Base-by-base conservation (phyloP, 2,329 filamentous ascomycete genomes). In the Fonsecaea nubica region DNA sequence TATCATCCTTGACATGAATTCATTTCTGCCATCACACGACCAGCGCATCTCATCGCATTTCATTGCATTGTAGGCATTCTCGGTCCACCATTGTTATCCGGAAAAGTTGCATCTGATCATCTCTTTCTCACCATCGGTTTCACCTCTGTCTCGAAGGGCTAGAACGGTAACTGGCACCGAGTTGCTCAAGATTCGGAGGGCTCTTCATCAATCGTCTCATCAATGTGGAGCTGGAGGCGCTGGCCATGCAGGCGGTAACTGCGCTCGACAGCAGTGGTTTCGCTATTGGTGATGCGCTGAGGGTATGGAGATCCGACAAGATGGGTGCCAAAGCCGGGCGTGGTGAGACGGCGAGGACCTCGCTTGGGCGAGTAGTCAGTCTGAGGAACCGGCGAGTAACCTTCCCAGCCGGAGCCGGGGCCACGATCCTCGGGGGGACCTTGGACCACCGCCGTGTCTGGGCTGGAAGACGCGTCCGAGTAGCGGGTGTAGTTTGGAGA, bases 321-420 rank as follows among this genome's bases (percentile, higher is more conserved):
- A 25, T 40, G 12, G 35, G 32, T 57, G 8, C 55, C 45, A 30
- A 50, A 10, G 8, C 45, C 18, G 3, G 45, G 45, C 9, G 10
- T 21, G 7, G 45, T 12, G 45, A 50, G 18, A 25, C 8, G 45
- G 45, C 18, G 45, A 50, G 8, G 21, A 18, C 1, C 45, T 50
- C 45, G 18, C 2, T 3, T 50, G 8, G 45, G 45, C 10, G 45
- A 9, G 9, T 12, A 10, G 5, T 9, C 1, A 3, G 10, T 10
- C 35, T 55, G 53, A 35, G n/a, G 2, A 8, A 55, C 3, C 2
- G 25, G 3, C 52, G 10, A 4, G n/a, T 55, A 33, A 9, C 52
- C 52, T 55, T 55, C 45, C 45, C 45, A 50, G 45, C 45, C 45
- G 12, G 45, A 50, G n/a, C 45, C 45, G 45, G 45, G 45, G 18